Percentiles rank a stretch among this genome's conserved stretches.
Evolutionary conservation across 75 land plant genomes (phyloP).

Genomic region (Pseudotsuga menziesii): DNA sequence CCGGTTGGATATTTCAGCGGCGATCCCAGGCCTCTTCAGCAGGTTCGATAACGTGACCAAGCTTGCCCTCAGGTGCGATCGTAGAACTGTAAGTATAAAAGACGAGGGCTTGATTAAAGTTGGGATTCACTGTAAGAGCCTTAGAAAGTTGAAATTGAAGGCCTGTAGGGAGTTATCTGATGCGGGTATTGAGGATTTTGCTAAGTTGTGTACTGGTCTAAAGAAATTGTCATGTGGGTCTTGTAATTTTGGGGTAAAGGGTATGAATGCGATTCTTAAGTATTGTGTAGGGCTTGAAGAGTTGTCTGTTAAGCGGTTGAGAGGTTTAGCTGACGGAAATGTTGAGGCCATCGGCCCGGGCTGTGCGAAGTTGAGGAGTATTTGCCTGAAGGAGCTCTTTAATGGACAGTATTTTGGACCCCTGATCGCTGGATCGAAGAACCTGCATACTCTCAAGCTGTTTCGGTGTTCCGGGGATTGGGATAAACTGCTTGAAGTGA

Average conservation of each 20-base stretch:
- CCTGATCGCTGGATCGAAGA: conserved; percentile 32
- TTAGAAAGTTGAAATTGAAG: conserved; percentile 29
- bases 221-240: conserved; percentile 36
- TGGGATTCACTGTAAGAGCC: conserved; percentile 20
- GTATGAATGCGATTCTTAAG: conserved; percentile 27
- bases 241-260: conserved; percentile 33
- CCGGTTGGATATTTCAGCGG: conserved; percentile 11
- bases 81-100: conserved; percentile 17
- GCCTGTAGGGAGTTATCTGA: conserved; percentile 36
- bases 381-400: conserved; percentile 34
- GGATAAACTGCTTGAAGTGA: conserved; percentile 28
- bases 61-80: conserved; percentile 35
- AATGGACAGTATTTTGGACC: conserved; percentile 34
- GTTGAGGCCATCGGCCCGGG: conserved; percentile 25
- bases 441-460: conserved; percentile 32
- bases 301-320: conserved; percentile 35
- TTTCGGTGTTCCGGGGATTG: conserved; percentile 26
- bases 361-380: conserved; percentile 11
- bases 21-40: conserved; percentile 16
- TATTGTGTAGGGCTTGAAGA: conserved; percentile 25
- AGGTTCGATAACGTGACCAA: conserved; percentile 30
- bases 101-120: conserved; percentile 31
- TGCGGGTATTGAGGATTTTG: conserved; percentile 25
- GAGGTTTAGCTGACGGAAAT: conserved; percentile 12
- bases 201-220: conserved; percentile 16